These are phyloP conservation scores for Trametes gibbosa DNA, from an alignment of 768 basidiomycete species.

Conservation along the genomic window DNA sequence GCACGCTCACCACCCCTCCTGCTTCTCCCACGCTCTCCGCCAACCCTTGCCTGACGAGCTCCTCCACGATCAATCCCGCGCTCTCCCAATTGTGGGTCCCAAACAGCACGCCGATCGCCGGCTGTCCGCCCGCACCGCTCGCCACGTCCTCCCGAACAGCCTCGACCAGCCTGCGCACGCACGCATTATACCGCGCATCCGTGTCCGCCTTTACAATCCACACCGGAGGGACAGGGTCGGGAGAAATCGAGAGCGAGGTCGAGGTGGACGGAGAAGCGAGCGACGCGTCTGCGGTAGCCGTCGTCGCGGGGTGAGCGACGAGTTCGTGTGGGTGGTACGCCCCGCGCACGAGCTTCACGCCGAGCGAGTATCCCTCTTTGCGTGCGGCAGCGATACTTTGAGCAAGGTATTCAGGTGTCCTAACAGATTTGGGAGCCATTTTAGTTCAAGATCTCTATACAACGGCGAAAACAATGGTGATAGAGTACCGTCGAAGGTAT, in stretches of 20 bases:
- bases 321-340: conserved; percentile 85
- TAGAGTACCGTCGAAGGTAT: conserved; percentile 66
- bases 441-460: background rate
- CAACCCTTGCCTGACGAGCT: conserved; percentile 56
- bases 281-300: background rate
- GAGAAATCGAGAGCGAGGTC: conserved; percentile 47
- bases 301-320: conserved; percentile 40
- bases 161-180: conserved; percentile 53
- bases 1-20: conserved; percentile 37
- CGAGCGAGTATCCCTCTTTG: conserved; percentile 66
- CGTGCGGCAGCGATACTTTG: conserved; percentile 66
- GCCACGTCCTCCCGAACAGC: conserved; percentile 52
- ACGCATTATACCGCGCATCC: conserved; percentile 68
- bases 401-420: conserved; percentile 66
- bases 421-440: too few species aligned
- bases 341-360: conserved; percentile 90
- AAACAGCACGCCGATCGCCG: conserved; percentile 66
- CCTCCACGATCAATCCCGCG: conserved; percentile 56
- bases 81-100: conserved; percentile 86
- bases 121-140: conserved; percentile 13
- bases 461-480: too few species aligned
- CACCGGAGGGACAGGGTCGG: conserved; percentile 60
- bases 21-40: conserved; percentile 35
- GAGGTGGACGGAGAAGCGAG: conserved; percentile 3
- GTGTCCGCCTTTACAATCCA: conserved; percentile 69